Percentiles rank a stretch among this genome's conserved stretches.
Conservation (phyloP, 768 basidiomycete genomes). For the Filobasidium floriforme region DNA sequence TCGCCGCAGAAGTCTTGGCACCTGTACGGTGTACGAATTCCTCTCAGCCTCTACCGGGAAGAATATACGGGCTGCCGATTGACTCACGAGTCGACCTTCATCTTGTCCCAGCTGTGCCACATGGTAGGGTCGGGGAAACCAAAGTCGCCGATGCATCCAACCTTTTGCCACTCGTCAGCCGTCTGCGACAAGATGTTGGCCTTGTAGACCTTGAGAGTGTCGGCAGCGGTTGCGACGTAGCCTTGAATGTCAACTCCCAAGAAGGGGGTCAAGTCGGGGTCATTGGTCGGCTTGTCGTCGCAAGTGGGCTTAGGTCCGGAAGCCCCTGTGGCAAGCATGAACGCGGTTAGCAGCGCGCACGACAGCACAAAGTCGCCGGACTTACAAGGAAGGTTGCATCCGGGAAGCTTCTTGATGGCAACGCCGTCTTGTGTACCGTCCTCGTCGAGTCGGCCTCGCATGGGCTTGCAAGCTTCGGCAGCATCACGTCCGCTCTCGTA, state of each 20-base stretch:
- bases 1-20: conserved; percentile 19
- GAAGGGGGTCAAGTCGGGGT: conserved; percentile 12
- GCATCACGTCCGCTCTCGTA: conserved; percentile 8
- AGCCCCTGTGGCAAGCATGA: not conserved
- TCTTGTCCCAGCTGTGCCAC: conserved; percentile 14
- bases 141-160: conserved; percentile 13
- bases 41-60: not conserved
- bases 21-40: conserved; percentile 6
- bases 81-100: not conserved
- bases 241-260: conserved; percentile 2
- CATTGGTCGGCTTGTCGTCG: not conserved
- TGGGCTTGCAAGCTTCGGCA: conserved; percentile 23
- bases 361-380: not conserved
- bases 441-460: conserved; percentile 16
- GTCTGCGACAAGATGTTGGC: not conserved
- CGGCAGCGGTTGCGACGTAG: conserved; percentile 9
- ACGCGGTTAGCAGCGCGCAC: no score
- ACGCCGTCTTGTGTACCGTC: not conserved
- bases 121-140: conserved; percentile 12
- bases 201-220: not conserved
- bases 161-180: conserved; percentile 6
- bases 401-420: conserved; percentile 14
- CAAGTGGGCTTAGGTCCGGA: conserved; percentile 19
- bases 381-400: conserved; percentile 22
- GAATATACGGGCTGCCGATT: not conserved